Evolutionary conservation across 208 protist genomes (phyloP), one percentile per base, ranked within the genome.

Genomic region (Entamoeba dispar): DNA sequence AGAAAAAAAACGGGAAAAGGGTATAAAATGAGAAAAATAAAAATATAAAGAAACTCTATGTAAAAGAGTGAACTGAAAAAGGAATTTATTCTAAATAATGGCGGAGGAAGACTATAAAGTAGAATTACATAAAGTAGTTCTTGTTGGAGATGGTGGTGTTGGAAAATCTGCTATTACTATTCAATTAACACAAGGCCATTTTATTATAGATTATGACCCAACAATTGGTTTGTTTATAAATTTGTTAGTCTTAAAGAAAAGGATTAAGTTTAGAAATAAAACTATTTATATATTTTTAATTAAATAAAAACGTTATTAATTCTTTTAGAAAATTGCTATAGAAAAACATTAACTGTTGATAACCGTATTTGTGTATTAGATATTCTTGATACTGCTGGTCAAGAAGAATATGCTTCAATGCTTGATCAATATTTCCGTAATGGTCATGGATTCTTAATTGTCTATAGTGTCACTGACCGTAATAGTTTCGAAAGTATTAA

Each of bases 391-490:
- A 97, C 96, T 14, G 96, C 96, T 7, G 96, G 96, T 27, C 95
- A 96, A 93, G 95, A 96, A 38, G 95, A 92, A 50, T 92, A 91
- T 34, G 96, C 96, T 52, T 95, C 95, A 49, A 96, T 97, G 96
- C 93, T 96, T 92, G 96, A 97, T 94, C 92, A 97, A 91, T 97
- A 97, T 93, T 97, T 97, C 95, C 96, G 96, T 93, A 97, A 96
- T 91, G 96, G 96, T 91, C 94, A 97, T 93, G 96, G 96, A 92
- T 97, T 97, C 93, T 93, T 97, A 31, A 93, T 97, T 38, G 96
- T 97, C 17, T 97, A 96, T 94, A 94, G 93, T 55, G 96, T 97
- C 77, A 97, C 96, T 86, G 93, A 96, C 73, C 93, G 96, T 52
- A 92, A 77, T 5, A 95, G 95, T 10, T 96, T 96, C 92, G 95